phyloP scores from a whole-genome alignment of 768 basidiomycete genomes.

The Lentinula sp. region DNA sequence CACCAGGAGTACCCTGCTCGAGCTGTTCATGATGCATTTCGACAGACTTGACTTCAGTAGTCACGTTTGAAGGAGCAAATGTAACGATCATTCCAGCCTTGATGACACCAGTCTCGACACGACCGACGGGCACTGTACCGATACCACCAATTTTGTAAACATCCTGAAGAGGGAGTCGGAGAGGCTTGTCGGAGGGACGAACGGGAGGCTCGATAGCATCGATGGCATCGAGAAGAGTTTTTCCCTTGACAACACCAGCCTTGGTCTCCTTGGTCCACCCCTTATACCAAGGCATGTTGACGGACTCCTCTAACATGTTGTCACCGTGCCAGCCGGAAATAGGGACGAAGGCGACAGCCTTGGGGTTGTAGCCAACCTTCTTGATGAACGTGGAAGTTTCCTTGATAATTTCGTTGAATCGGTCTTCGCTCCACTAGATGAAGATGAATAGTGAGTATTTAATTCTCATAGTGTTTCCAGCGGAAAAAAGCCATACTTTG shows the following conservation, averaged over 20 bases:
- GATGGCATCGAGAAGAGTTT: slow-evolving; percentile 99
- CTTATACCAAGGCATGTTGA: slow-evolving; percentile 99
- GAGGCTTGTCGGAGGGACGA: slow-evolving; percentile 98
- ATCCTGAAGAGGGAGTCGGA: slow-evolving; percentile 99
- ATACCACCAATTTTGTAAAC: slow-evolving; percentile 99
- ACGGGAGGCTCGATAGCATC: slow-evolving; percentile 98
- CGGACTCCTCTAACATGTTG: slow-evolving; percentile 99
- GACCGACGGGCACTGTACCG: slow-evolving; percentile 99
- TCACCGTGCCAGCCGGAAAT: slow-evolving; percentile 99
- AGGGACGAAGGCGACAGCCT: slow-evolving; percentile 95
- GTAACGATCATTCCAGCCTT: slow-evolving; percentile 99
- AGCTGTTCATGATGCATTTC: slow-evolving; percentile 99
- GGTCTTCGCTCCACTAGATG: slow-evolving; percentile 92
- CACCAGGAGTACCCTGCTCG: slow-evolving; percentile 89
- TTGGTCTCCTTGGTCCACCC: slow-evolving; percentile 99
- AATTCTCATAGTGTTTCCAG: not conserved
- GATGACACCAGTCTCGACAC: slow-evolving; percentile 99
- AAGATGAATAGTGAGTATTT: not conserved
- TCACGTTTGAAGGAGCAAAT: slow-evolving; percentile 96
- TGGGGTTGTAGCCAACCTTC: slow-evolving; percentile 99
- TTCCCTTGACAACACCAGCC: slow-evolving; percentile 89
- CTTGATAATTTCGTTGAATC: slow-evolving; percentile 99
- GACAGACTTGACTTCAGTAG: slow-evolving; percentile 99
- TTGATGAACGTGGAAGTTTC: slow-evolving; percentile 97
- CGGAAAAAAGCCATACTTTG: slow-evolving; percentile 48